Conservation (phyloP, 495 filamentous ascomycete species). For the Sordaria brevicollis region DNA sequence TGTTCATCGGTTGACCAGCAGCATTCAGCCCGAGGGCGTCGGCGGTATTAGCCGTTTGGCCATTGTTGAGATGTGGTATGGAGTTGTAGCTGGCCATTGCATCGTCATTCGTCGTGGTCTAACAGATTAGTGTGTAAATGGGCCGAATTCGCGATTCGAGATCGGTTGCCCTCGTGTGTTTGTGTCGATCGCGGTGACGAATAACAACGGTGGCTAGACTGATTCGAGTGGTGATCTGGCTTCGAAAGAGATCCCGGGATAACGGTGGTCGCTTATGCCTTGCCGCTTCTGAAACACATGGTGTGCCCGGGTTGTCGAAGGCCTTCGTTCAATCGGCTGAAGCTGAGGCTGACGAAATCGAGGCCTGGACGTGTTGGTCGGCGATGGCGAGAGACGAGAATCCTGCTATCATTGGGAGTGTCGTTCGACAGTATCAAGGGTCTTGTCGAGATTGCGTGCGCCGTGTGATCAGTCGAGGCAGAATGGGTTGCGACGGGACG, state of each 20-base stretch:
- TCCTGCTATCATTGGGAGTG: neutral
- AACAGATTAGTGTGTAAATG: neutral
- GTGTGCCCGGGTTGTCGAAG: neutral
- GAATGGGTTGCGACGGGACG: neutral
- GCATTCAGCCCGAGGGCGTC: conserved; percentile 30
- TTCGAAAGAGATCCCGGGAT: neutral
- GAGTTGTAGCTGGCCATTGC: conserved; percentile 41
- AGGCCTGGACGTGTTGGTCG: neutral
- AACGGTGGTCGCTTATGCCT: neutral
- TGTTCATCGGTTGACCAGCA: neutral
- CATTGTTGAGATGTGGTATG: conserved; percentile 31
- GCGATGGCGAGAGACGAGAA: neutral
- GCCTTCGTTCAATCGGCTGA: neutral
- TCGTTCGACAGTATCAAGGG: neutral
- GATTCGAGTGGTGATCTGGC: neutral
- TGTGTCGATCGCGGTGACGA: neutral
- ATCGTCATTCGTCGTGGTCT: conserved; percentile 19
- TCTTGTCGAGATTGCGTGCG: neutral
- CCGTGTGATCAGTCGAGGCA: neutral
- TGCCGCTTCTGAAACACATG: neutral
- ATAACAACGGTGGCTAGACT: neutral
- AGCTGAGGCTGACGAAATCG: neutral
- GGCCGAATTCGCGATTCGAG: neutral
- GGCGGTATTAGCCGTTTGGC: conserved; percentile 19
- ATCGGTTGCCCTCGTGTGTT: neutral